Base-by-base conservation (phyloP, 2,329 filamentous ascomycete species). In the Sclerotiophoma versabilis region DNA sequence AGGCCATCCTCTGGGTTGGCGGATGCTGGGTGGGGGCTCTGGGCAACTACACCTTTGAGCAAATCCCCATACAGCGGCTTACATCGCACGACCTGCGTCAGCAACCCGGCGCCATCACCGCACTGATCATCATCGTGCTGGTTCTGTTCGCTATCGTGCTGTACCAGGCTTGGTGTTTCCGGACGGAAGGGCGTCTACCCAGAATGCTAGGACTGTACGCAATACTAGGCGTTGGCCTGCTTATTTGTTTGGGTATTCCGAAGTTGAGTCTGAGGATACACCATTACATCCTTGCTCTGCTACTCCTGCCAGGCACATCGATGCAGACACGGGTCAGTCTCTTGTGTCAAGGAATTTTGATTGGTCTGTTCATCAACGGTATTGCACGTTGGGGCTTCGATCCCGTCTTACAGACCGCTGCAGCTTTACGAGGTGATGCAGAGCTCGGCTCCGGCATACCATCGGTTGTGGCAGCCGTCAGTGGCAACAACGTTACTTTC, bases 371-470 rank as follows among this genome's bases (percentile, higher is more conserved):
- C 75, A 87, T 97, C 76, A 97, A 97, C 70, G 93, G 95, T 46
- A 86, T 96, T 54, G 93, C 93, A 4, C 84, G 93, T 32, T 98
- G 95, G 95, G 92, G 92, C 0, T 98, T 96, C 71, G 93, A 92
- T 56, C 83, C 90, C 0, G 85, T 98, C 34, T 82, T 98, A 14
- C 89, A 99, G 76, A 98, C 95, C 0, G 84, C 89, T 0, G 82
- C 76, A 0, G 86, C 87, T 0, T 77, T 98, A 15, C 86, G 86
- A 41, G 86, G 75, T 5, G 79, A 81, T 42, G 75, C 74, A 1
- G 75, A 76, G 48, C 64, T 78, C 14, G 85, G 85, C 8, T 86
- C 85, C 0, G 76, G 83, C 0, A 78, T 95, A 1, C 91, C 79
- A 0, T 47, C 57, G 0, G 66, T 81, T 12, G 26, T 66, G 1